Evolutionary conservation across 2,329 filamentous ascomycete genomes (phyloP).

Genomic region (Xylaria multiplex): DNA sequence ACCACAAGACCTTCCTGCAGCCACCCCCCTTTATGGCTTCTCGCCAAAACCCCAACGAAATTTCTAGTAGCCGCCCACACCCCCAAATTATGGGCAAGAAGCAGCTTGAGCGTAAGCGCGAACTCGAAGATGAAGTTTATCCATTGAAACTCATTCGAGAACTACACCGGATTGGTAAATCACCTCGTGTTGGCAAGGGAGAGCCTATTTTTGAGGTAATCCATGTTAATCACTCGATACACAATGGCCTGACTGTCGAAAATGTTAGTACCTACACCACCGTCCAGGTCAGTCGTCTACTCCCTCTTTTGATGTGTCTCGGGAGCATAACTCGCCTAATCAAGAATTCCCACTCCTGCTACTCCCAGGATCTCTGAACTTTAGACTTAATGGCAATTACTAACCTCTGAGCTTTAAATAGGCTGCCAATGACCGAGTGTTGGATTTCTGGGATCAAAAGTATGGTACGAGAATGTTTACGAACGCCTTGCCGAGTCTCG

Average conservation of each 20-base stretch:
- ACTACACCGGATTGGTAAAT: neutral
- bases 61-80: neutral
- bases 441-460: conserved; percentile 32
- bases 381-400: too few relatives aligned
- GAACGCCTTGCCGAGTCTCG: neutral
- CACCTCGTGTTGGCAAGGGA: neutral
- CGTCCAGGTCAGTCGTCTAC: neutral
- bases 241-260: conserved; percentile 17
- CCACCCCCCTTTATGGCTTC: neutral
- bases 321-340: too few relatives aligned
- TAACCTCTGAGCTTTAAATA: neutral
- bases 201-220: conserved; percentile 20
- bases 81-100: neutral
- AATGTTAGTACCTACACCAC: conserved; percentile 27
- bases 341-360: too few relatives aligned
- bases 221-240: conserved; percentile 19
- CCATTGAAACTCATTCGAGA: conserved; percentile 27
- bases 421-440: conserved; percentile 29
- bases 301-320: too few relatives aligned
- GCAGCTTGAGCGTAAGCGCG: conserved; percentile 2
- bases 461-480: conserved; percentile 29
- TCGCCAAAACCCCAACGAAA: neutral
- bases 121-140: conserved; percentile 23
- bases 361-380: too few relatives aligned
- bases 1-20: neutral